These are phyloP conservation scores for Coffea humblotiana DNA, from an alignment of 305 asterid species.

Conservation along the genomic window DNA sequence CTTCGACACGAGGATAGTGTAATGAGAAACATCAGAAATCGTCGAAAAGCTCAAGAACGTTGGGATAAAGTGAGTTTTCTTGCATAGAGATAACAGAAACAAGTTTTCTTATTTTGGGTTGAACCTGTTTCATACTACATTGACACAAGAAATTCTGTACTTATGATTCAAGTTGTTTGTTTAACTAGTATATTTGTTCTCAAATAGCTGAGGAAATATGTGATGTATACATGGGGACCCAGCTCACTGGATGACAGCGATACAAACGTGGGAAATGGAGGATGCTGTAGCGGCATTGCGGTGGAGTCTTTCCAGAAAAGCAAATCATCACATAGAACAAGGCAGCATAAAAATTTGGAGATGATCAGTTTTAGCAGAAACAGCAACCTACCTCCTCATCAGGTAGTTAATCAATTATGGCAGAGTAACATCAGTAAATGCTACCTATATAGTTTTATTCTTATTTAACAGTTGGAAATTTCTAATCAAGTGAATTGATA, in stretches of 20 bases:
- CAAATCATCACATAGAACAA: constrained; percentile 45
- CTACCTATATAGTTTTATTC: constrained; percentile 18
- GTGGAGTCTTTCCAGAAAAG: constrained; percentile 46
- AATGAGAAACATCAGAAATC: constrained; percentile 67
- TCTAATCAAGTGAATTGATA: constrained; percentile 29
- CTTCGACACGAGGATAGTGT: constrained; percentile 77
- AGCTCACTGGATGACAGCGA: constrained; percentile 52
- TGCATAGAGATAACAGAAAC: constrained; percentile 7
- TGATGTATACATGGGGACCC: constrained; percentile 76
- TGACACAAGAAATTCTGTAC: neutral
- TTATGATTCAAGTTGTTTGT: constrained; percentile 1
- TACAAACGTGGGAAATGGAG: constrained; percentile 38
- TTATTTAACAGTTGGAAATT: constrained; percentile 16
- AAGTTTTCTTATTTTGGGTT: neutral
- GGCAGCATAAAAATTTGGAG: constrained; percentile 40
- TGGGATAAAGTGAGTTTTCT: constrained; percentile 80
- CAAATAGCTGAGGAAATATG: constrained; percentile 81
- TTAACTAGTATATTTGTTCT: constrained; percentile 26
- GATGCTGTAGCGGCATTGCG: constrained; percentile 53
- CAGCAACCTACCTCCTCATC: constrained; percentile 42
- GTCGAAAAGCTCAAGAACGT: constrained; percentile 78
- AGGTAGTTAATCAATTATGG: constrained; percentile 40
- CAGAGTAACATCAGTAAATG: constrained; percentile 11
- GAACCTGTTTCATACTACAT: neutral
- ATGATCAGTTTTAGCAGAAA: constrained; percentile 51